Conservation (phyloP, 305 asterid species). For the Galium porrigens region DNA sequence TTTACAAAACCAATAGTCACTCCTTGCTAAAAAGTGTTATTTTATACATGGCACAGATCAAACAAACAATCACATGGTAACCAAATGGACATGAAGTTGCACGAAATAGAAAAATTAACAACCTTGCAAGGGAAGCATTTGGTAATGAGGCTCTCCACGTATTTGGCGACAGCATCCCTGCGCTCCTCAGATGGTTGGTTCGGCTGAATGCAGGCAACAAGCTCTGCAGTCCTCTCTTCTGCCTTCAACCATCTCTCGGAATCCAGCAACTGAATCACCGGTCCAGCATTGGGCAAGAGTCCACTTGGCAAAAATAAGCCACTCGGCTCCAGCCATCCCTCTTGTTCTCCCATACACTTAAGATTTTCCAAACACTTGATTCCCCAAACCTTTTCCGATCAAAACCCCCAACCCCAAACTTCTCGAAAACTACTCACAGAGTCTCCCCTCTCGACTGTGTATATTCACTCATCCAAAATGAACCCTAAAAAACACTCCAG, state of each 20-base stretch:
- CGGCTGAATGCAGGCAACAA: slow-evolving; percentile 82
- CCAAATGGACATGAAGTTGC: not conserved
- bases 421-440: slow-evolving; percentile 5
- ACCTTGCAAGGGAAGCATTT: slow-evolving; percentile 94
- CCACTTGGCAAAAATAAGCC: slow-evolving; percentile 61
- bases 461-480: not conserved
- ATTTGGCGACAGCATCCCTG: slow-evolving; percentile 78
- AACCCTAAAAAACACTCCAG: slow-evolving; percentile 15
- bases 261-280: slow-evolving; percentile 42
- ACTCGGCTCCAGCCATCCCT: slow-evolving; percentile 56
- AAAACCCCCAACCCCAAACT: slow-evolving; percentile 14
- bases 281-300: slow-evolving; percentile 63
- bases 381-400: not conserved
- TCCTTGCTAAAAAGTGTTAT: not conserved
- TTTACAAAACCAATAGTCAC: not conserved
- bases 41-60: not conserved
- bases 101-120: slow-evolving; percentile 14
- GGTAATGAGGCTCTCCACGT: slow-evolving; percentile 65
- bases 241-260: slow-evolving; percentile 67
- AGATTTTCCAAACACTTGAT: slow-evolving; percentile 17
- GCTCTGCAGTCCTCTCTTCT: slow-evolving; percentile 85
- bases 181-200: slow-evolving; percentile 75
- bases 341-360: slow-evolving; percentile 75
- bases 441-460: slow-evolving; percentile 8
- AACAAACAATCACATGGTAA: not conserved